These are phyloP conservation scores for Hypoxylon sp. DNA, from an alignment of 2,329 filamentous ascomycete species.

Conservation along the genomic window DNA sequence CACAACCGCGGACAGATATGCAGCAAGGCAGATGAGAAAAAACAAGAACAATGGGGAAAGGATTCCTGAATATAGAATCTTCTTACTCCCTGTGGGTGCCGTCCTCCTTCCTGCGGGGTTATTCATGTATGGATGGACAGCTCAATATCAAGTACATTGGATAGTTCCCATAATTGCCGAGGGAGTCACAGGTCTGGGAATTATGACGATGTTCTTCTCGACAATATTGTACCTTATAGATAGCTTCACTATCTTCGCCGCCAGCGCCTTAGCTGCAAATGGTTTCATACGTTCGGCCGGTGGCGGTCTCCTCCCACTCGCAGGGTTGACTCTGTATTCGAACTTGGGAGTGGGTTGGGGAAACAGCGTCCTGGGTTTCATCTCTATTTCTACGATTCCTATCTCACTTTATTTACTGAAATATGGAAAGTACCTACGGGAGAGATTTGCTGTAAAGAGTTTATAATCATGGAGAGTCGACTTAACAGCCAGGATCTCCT, in stretches of 20 bases:
- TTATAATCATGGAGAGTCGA: too few relatives aligned
- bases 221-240: conserved; percentile 24
- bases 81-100: too few relatives aligned
- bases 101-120: conserved; percentile 22
- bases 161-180: conserved; percentile 23
- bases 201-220: conserved; percentile 18
- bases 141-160: conserved; percentile 13
- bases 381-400: conserved; percentile 25
- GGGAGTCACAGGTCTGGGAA: conserved; percentile 18
- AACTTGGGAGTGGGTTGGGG: conserved; percentile 41
- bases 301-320: conserved; percentile 60
- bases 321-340: conserved; percentile 52
- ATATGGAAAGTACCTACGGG: too few relatives aligned
- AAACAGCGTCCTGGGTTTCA: conserved; percentile 31
- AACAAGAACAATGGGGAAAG: conserved; percentile 26
- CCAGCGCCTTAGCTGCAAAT: conserved; percentile 17
- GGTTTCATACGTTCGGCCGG: conserved; percentile 59
- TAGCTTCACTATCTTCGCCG: conserved; percentile 21
- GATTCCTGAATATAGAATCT: too few relatives aligned
- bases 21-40: conserved; percentile 14
- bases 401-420: conserved; percentile 26
- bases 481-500: too few relatives aligned
- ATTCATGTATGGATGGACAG: conserved; percentile 28
- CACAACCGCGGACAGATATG: too few relatives aligned
- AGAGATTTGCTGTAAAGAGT: too few relatives aligned